phyloP scores from a whole-genome alignment of 2,329 filamentous ascomycete genomes.

The Ophiostoma sp. region DNA sequence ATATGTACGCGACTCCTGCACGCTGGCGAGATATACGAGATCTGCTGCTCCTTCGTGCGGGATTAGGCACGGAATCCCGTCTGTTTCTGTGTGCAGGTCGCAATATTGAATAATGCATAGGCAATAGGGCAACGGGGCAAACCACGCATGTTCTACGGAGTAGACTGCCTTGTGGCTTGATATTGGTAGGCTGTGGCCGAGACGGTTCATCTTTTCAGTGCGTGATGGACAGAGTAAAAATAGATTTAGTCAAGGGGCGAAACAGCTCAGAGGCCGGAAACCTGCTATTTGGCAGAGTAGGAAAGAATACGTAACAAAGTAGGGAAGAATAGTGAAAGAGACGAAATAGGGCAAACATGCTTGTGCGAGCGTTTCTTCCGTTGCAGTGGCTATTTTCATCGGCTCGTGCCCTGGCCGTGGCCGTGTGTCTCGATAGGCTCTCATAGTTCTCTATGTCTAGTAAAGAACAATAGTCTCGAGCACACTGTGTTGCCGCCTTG shows the following conservation, averaged over 20 bases:
- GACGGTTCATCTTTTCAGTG: no score
- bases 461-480: neutral
- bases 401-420: neutral
- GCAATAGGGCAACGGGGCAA: neutral
- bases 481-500: neutral
- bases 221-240: neutral
- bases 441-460: neutral
- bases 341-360: neutral
- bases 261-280: neutral
- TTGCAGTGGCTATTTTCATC: no score
- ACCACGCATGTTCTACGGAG: no score
- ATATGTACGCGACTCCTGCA: neutral
- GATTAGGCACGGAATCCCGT: constrained; percentile 3
- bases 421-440: no score
- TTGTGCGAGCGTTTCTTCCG: no score
- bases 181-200: no score
- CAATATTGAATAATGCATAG: constrained; percentile 2
- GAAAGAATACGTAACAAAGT: no score
- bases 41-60: neutral
- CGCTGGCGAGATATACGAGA: neutral
- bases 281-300: no score
- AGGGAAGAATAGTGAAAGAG: neutral
- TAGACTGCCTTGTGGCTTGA: no score
- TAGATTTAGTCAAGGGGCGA: neutral
- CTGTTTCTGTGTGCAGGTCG: neutral